Conservation (phyloP, 768 basidiomycete species). For the Tephrocybe sp. region DNA sequence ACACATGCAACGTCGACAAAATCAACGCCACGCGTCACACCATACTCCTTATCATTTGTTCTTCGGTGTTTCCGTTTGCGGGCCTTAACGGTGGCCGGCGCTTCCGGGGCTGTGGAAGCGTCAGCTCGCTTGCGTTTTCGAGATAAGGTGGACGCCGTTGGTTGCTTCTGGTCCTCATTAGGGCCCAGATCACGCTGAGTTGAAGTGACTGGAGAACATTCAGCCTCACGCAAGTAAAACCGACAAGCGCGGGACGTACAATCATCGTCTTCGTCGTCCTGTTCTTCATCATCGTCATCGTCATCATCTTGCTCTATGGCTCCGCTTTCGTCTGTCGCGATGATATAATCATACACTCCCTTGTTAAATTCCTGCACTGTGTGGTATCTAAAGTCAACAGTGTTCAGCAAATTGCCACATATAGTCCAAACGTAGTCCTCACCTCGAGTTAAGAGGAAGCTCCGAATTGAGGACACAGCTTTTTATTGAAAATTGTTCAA, state of each 20-base stretch:
- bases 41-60: slow-evolving; percentile 73
- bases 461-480: slow-evolving; percentile 96
- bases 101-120: slow-evolving; percentile 34
- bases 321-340: slow-evolving; percentile 91
- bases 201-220: slow-evolving; percentile 43
- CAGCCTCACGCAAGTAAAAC: not conserved
- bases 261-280: slow-evolving; percentile 36
- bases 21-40: slow-evolving; percentile 93
- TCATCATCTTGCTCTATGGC: slow-evolving; percentile 43
- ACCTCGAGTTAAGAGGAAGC: slow-evolving; percentile 91
- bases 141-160: slow-evolving; percentile 19
- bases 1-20: slow-evolving; percentile 97
- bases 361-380: slow-evolving; percentile 98
- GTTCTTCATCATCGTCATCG: slow-evolving; percentile 41
- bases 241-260: slow-evolving; percentile 22
- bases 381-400: slow-evolving; percentile 57
- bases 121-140: slow-evolving; percentile 59
- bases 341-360: slow-evolving; percentile 97
- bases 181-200: slow-evolving; percentile 46
- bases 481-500: slow-evolving; percentile 96
- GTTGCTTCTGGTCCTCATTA: slow-evolving; percentile 18
- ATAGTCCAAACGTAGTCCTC: too few species aligned
- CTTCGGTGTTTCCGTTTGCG: slow-evolving; percentile 53
- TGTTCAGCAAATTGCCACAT: too few species aligned
- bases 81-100: slow-evolving; percentile 30